Conservation (phyloP, 768 basidiomycete genomes). For the Dictyophora rubrovolvata region DNA sequence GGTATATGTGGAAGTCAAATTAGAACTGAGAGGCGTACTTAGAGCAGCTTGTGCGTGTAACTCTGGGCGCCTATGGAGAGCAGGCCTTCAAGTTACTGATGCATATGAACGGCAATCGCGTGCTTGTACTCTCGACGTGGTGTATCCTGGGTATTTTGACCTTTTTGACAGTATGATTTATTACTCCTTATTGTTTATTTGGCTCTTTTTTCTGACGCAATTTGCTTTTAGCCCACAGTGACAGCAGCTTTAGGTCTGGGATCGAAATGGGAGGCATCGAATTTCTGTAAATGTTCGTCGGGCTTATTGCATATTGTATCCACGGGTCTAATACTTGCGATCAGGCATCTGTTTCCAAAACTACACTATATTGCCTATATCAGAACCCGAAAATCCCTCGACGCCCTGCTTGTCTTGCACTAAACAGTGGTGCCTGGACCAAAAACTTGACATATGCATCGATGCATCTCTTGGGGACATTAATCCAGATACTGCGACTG, state of each 20-base stretch:
- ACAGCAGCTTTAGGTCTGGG: conserved; percentile 6
- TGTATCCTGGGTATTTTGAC: background rate
- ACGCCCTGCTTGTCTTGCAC: conserved; percentile 92
- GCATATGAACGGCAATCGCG: background rate
- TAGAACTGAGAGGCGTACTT: no score
- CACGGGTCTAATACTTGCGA: conserved; percentile 3
- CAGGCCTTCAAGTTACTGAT: background rate
- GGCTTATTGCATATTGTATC: background rate
- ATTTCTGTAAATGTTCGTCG: conserved; percentile 76
- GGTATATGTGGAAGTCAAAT: no score
- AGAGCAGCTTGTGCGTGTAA: background rate
- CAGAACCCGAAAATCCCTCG: conserved; percentile 70
- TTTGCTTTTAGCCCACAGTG: conserved; percentile 4
- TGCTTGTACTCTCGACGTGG: background rate
- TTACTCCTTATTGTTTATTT: background rate
- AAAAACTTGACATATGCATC: conserved; percentile 74
- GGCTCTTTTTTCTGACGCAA: background rate
- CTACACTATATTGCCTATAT: conserved; percentile 75
- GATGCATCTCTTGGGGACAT: conserved; percentile 78
- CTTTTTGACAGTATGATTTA: background rate
- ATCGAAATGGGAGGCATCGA: conserved; percentile 72
- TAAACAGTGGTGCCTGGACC: conserved; percentile 92
- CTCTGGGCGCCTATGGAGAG: background rate
- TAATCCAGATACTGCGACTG: conserved; percentile 86
- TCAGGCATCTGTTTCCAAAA: conserved; percentile 89